Conservation (phyloP, 768 basidiomycete species). For the Hemileccinum rubropunctum region DNA sequence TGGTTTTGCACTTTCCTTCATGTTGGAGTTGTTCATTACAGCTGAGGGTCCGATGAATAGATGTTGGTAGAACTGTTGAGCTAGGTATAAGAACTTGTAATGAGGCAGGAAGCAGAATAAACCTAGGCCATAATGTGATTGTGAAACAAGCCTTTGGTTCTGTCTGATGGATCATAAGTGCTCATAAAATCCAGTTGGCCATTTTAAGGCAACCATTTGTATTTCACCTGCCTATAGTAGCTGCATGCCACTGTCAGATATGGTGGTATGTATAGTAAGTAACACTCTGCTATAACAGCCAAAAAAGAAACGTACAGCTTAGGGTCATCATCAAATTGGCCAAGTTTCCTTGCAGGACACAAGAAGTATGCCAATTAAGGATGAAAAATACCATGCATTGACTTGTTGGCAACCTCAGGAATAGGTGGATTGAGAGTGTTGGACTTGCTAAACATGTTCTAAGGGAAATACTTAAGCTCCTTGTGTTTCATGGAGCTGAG, state of each 20-base stretch:
- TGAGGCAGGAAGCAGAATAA: neutral
- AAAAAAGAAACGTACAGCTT: neutral
- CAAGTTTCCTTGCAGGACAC: neutral
- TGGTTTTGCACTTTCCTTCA: neutral
- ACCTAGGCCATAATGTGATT: neutral
- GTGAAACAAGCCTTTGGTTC: neutral
- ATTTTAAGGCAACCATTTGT: constrained; percentile 1
- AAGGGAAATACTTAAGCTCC: neutral
- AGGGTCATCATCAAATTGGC: neutral
- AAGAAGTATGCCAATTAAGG: neutral
- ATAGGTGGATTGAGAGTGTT: neutral
- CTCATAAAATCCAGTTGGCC: constrained; percentile 3
- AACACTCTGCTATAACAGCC: neutral
- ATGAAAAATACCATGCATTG: constrained; percentile 1
- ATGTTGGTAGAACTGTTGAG: constrained; percentile 3
- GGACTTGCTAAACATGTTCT: neutral
- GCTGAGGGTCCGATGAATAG: too few species aligned
- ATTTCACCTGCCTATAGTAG: neutral
- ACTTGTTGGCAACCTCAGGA: constrained; percentile 2
- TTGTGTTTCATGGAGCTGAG: constrained; percentile 3
- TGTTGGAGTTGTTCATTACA: neutral
- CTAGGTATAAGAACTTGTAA: neutral
- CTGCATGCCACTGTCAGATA: neutral
- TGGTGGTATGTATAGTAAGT: too few species aligned
- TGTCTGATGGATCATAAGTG: neutral